Conservation (phyloP, 2,329 filamentous ascomycete species). For the Pleurostoma richardsiae region DNA sequence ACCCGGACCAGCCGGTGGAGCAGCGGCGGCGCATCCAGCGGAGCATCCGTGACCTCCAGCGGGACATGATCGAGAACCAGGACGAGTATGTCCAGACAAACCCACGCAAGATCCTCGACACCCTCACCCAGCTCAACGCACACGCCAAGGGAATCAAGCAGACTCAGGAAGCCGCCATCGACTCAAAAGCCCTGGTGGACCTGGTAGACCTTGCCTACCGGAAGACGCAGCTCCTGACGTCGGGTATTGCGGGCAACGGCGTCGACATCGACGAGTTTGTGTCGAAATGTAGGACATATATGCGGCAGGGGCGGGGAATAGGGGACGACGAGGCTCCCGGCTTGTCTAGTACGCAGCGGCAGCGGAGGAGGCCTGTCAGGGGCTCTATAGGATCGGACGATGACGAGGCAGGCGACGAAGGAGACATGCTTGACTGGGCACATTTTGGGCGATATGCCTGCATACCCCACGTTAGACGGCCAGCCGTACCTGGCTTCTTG, state of each 20-base stretch:
- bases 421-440: slow-evolving; percentile 80
- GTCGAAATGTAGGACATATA: slow-evolving; percentile 82
- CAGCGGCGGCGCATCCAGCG: slow-evolving; percentile 68
- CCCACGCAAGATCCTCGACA: slow-evolving; percentile 60
- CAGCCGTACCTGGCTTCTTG: slow-evolving; percentile 76
- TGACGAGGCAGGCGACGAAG: slow-evolving; percentile 64
- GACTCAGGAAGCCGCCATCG: slow-evolving; percentile 84
- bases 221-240: slow-evolving; percentile 67
- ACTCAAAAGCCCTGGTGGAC: slow-evolving; percentile 79
- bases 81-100: slow-evolving; percentile 65
- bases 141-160: slow-evolving; percentile 70
- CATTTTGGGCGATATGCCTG: slow-evolving; percentile 75
- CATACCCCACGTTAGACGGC: slow-evolving; percentile 66
- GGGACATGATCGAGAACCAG: slow-evolving; percentile 59
- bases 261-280: slow-evolving; percentile 90
- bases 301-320: slow-evolving; percentile 63
- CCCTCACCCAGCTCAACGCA: slow-evolving; percentile 61
- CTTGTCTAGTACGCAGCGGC: slow-evolving; percentile 43
- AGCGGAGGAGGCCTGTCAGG: slow-evolving; percentile 30
- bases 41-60: slow-evolving; percentile 61
- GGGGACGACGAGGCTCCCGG: slow-evolving; percentile 44
- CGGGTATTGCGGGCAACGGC: slow-evolving; percentile 68
- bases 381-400: slow-evolving; percentile 48
- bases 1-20: slow-evolving; percentile 76
- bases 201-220: slow-evolving; percentile 77